Conservation (phyloP, 371 early-diverging fungal genomes). For the Circinella minor region DNA sequence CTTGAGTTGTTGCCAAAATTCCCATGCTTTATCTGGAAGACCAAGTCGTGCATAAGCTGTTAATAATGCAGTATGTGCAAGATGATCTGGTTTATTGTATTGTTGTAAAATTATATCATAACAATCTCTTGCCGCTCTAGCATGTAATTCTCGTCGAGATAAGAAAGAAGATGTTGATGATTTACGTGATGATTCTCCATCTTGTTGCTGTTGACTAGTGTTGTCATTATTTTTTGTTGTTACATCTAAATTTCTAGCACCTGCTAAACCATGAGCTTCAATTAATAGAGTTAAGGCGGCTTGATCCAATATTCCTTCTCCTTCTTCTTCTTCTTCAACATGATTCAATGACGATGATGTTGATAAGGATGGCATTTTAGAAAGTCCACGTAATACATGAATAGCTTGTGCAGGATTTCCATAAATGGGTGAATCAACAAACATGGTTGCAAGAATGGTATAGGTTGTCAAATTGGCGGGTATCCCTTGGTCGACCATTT, state of each 20-base stretch:
- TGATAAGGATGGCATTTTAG: slow-evolving; percentile 11
- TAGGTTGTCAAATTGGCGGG: slow-evolving; percentile 36
- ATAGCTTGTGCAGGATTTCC: slow-evolving; percentile 31
- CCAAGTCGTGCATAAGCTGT: slow-evolving; percentile 28
- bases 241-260: slow-evolving; percentile 20
- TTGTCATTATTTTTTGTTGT: background rate
- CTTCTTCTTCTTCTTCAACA: too few species aligned
- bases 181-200: background rate
- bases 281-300: slow-evolving; percentile 33
- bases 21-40: slow-evolving; percentile 37
- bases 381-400: slow-evolving; percentile 21
- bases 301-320: slow-evolving; percentile 23
- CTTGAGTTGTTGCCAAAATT: slow-evolving; percentile 33
- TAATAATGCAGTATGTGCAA: slow-evolving; percentile 31
- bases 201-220: background rate
- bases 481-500: slow-evolving; percentile 40
- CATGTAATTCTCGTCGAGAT: slow-evolving; percentile 21
- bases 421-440: slow-evolving; percentile 26
- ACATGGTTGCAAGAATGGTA: slow-evolving; percentile 43
- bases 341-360: too few species aligned
- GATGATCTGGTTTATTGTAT: slow-evolving; percentile 25
- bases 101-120: slow-evolving; percentile 18
- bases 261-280: slow-evolving; percentile 42
- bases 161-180: background rate
- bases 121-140: slow-evolving; percentile 7